Evolutionary conservation across 2,329 filamentous ascomycete genomes (phyloP).

Genomic region (Cladophialophora immunda): DNA sequence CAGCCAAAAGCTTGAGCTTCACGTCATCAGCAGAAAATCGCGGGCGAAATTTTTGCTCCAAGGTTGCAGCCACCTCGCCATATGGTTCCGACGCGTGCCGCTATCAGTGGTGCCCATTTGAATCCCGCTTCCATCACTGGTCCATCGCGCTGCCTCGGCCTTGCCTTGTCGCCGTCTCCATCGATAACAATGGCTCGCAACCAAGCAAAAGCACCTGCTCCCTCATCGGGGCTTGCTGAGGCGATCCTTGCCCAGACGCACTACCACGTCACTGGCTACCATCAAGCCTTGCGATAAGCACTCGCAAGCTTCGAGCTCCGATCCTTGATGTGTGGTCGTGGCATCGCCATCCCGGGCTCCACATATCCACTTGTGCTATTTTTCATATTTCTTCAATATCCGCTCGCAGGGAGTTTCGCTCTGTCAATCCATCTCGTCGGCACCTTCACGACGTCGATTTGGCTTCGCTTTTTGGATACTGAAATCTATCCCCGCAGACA

Average conservation of each 20-base stretch:
- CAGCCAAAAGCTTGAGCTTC: constrained; percentile 3
- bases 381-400: not conserved
- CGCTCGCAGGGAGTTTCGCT: not conserved
- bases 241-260: not conserved
- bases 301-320: constrained; percentile 9
- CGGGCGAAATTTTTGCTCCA: constrained; percentile 1
- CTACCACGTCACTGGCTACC: constrained; percentile 1
- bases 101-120: constrained; percentile 15
- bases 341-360: constrained; percentile 3
- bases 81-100: constrained; percentile 13
- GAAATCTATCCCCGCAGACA: not conserved
- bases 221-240: constrained; percentile 8
- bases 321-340: not conserved
- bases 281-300: constrained; percentile 22
- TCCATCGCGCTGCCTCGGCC: not conserved
- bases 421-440: not conserved
- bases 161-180: not conserved
- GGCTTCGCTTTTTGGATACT: not conserved
- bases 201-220: not conserved
- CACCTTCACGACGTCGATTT: not conserved
- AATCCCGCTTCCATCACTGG: constrained; percentile 10
- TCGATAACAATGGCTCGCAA: constrained; percentile 1
- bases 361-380: not conserved
- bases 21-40: constrained; percentile 15
- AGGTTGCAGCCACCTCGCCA: constrained; percentile 11